Evolutionary conservation across 768 basidiomycete species (phyloP).

Genomic region (Lactarius hengduanensis): DNA sequence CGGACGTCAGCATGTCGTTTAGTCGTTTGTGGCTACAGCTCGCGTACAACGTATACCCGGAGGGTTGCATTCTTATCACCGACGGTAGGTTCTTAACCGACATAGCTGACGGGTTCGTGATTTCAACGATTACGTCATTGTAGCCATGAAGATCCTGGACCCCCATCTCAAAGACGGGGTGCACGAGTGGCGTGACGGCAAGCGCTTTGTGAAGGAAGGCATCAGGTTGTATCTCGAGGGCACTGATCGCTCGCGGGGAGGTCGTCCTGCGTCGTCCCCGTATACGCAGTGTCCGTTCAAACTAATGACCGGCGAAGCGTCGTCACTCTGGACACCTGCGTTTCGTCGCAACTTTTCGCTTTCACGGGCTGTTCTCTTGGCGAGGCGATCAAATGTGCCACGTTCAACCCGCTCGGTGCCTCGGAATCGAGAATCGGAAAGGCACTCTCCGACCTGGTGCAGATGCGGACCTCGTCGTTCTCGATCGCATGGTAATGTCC

Average conservation of each 20-base stretch:
- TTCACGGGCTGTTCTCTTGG: constrained; percentile 84
- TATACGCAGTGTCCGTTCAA: neutral
- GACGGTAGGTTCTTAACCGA: constrained; percentile 56
- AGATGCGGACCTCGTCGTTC: constrained; percentile 81
- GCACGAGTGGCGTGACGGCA: constrained; percentile 86
- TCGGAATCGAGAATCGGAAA: constrained; percentile 76
- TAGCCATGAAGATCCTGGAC: constrained; percentile 85
- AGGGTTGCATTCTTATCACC: constrained; percentile 86
- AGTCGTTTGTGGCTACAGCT: constrained; percentile 44
- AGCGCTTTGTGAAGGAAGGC: constrained; percentile 77
- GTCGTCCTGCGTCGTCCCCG: constrained; percentile 38
- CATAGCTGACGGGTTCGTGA: neutral
- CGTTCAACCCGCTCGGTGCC: constrained; percentile 79
- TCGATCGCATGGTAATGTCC: constrained; percentile 64
- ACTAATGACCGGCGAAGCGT: constrained; percentile 45
- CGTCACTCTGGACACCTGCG: constrained; percentile 79
- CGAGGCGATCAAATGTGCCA: constrained; percentile 83
- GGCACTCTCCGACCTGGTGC: constrained; percentile 80
- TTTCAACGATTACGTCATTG: neutral
- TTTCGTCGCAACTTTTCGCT: constrained; percentile 79
- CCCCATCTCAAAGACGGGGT: constrained; percentile 80
- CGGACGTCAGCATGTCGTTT: neutral
- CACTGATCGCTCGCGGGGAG: constrained; percentile 84
- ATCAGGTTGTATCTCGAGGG: constrained; percentile 79
- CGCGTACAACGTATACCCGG: constrained; percentile 79